phyloP scores from a whole-genome alignment of 306 rosid genomes.

The Lathyrus tuberosus region DNA sequence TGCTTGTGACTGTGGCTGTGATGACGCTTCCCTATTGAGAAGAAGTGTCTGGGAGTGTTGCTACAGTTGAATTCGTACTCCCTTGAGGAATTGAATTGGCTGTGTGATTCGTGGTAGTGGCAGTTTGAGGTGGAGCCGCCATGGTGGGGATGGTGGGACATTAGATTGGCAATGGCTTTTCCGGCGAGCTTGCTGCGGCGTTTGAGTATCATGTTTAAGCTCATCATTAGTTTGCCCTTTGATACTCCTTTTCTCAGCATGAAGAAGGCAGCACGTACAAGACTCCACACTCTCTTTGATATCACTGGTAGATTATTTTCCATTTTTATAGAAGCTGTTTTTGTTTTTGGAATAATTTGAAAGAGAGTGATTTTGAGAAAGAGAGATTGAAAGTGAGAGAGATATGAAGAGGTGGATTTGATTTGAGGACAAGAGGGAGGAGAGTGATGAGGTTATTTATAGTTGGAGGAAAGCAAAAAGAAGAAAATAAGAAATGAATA shows the following conservation, averaged over 20 bases:
- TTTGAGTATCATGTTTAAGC: slow-evolving; percentile 72
- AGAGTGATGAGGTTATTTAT: slow-evolving; percentile 9
- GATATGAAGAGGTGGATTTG: not conserved
- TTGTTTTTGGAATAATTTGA: no score
- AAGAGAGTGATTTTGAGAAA: not conserved
- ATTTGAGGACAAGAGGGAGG: slow-evolving; percentile 5
- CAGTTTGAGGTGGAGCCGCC: slow-evolving; percentile 32
- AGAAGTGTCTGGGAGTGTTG: slow-evolving; percentile 64
- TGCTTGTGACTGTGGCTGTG: slow-evolving; percentile 30
- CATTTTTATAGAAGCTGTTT: slow-evolving; percentile 42
- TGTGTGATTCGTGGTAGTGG: not conserved
- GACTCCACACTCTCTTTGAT: slow-evolving; percentile 47
- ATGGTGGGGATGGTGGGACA: slow-evolving; percentile 57
- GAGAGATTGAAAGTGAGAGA: no score
- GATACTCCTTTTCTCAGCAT: not conserved
- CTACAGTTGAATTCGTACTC: slow-evolving; percentile 96
- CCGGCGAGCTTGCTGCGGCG: slow-evolving; percentile 86
- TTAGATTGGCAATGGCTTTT: slow-evolving; percentile 74
- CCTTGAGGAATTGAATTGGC: slow-evolving; percentile 19
- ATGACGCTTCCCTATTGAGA: slow-evolving; percentile 53
- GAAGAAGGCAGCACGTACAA: not conserved
- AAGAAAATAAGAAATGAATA: not conserved
- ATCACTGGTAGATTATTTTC: slow-evolving; percentile 49
- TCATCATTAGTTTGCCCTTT: slow-evolving; percentile 39
- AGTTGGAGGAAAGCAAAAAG: not conserved